A percentile compares a stretch with the other conserved stretches of the same genome.
Conservation (phyloP, 495 filamentous ascomycete genomes). For the Hyaloscypha bicolor region DNA sequence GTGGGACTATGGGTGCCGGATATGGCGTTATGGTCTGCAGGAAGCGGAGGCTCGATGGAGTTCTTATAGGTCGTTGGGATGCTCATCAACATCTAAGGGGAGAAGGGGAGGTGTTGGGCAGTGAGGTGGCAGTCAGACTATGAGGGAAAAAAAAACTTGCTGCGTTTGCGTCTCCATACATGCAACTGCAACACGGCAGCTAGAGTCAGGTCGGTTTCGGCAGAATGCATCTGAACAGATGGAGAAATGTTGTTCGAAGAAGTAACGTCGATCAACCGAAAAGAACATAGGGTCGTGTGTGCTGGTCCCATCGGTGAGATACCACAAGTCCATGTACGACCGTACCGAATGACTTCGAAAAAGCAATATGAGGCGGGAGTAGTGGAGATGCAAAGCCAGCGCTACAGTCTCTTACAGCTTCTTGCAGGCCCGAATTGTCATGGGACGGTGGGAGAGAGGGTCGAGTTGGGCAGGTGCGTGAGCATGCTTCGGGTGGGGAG, state of each 20-base stretch:
- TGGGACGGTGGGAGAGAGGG: slow-evolving; percentile 24
- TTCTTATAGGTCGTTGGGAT: slow-evolving; percentile 30
- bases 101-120: slow-evolving; percentile 12
- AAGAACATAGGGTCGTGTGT: slow-evolving; percentile 30
- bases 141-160: slow-evolving; percentile 24
- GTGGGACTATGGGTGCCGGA: slow-evolving; percentile 30
- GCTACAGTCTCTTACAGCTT: slow-evolving; percentile 28
- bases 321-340: slow-evolving; percentile 32
- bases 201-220: slow-evolving; percentile 33
- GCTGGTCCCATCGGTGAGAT: slow-evolving; percentile 31
- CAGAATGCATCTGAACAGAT: slow-evolving; percentile 35
- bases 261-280: slow-evolving; percentile 35
- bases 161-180: slow-evolving; percentile 31
- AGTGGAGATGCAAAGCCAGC: slow-evolving; percentile 35
- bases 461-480: slow-evolving; percentile 21
- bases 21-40: slow-evolving; percentile 36
- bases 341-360: slow-evolving; percentile 24
- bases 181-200: slow-evolving; percentile 33
- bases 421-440: slow-evolving; percentile 28
- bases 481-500: slow-evolving; percentile 11
- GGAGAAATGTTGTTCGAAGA: slow-evolving; percentile 28
- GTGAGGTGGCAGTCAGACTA: slow-evolving; percentile 30
- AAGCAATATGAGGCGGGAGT: slow-evolving; percentile 34
- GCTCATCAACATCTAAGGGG: slow-evolving; percentile 7
- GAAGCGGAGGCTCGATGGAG: slow-evolving; percentile 25